Evolutionary conservation across 2,329 filamentous ascomycete species (phyloP).

Genomic region (Penicillium sp.): DNA sequence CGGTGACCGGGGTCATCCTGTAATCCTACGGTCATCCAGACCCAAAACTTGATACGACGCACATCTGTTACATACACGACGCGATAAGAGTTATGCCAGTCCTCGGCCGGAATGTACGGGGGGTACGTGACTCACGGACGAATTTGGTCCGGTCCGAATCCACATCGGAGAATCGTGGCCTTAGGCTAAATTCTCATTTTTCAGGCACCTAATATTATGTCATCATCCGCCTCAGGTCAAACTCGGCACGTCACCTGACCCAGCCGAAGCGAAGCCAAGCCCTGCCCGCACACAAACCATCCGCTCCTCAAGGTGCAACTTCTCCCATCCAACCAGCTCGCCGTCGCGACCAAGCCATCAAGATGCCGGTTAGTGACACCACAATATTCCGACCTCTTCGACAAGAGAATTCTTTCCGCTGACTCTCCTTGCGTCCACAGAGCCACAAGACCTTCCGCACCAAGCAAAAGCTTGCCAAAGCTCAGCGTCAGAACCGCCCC

Average conservation of each 20-base stretch:
- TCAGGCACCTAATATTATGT: not conserved
- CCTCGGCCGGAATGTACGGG: not conserved
- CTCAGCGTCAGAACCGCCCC: slow-evolving; percentile 99
- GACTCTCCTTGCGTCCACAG: slow-evolving; percentile 50
- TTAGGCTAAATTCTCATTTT: not conserved
- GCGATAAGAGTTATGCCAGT: not conserved
- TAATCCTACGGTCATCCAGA: not conserved
- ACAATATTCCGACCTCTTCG: not conserved
- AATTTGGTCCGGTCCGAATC: not conserved
- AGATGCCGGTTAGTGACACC: slow-evolving; percentile 53
- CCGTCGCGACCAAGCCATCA: slow-evolving; percentile 47
- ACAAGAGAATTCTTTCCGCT: not conserved
- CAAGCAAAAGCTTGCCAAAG: slow-evolving; percentile 99
- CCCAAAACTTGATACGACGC: not conserved
- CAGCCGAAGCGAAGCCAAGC: slow-evolving; percentile 40
- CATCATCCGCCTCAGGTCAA: slow-evolving; percentile 5
- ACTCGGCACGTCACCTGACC: slow-evolving; percentile 34
- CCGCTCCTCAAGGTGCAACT: slow-evolving; percentile 35
- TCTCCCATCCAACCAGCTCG: slow-evolving; percentile 41
- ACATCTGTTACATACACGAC: not conserved
- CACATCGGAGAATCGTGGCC: not conserved
- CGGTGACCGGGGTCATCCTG: not conserved
- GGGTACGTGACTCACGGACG: too few relatives aligned
- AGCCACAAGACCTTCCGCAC: slow-evolving; percentile 99
- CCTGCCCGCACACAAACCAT: slow-evolving; percentile 42